phyloP scores from a whole-genome alignment of 257 asterid genomes.

The Ajuga chamaepitys region DNA sequence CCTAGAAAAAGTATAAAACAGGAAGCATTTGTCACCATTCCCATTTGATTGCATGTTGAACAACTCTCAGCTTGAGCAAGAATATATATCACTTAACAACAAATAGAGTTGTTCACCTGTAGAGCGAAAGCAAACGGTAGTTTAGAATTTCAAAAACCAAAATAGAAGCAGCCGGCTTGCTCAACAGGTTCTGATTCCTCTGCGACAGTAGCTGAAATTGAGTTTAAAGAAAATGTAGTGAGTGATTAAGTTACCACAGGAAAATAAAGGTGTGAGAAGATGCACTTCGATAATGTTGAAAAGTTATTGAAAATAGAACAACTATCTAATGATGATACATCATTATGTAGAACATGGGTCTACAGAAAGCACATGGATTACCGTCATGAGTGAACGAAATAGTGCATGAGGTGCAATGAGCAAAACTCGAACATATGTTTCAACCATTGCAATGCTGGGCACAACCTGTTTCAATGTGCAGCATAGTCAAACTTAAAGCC shows the following conservation, averaged over 20 bases:
- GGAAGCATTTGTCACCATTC: constrained; percentile 1
- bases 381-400: constrained; percentile 80
- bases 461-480: constrained; percentile 57
- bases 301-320: neutral
- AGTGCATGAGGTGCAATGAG: constrained; percentile 87
- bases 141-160: constrained; percentile 90
- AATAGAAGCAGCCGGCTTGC: constrained; percentile 77
- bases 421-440: constrained; percentile 86
- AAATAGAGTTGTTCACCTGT: constrained; percentile 49
- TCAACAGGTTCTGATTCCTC: constrained; percentile 61
- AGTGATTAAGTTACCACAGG: constrained; percentile 6
- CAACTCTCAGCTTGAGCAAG: constrained; percentile 2
- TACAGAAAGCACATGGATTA: constrained; percentile 24
- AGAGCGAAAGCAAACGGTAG: constrained; percentile 88
- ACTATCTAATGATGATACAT: constrained; percentile 5
- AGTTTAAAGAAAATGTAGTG: constrained; percentile 15
- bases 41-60: constrained; percentile 6
- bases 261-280: neutral
- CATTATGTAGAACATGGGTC: neutral
- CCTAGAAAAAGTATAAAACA: constrained; percentile 37
- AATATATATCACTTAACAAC: neutral
- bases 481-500: constrained; percentile 16
- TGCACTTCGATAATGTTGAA: neutral
- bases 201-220: constrained; percentile 74
- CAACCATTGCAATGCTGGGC: constrained; percentile 96